Evolutionary conservation across 176 grass and related monocot genomes (phyloP).

Genomic region (Poa annua): DNA sequence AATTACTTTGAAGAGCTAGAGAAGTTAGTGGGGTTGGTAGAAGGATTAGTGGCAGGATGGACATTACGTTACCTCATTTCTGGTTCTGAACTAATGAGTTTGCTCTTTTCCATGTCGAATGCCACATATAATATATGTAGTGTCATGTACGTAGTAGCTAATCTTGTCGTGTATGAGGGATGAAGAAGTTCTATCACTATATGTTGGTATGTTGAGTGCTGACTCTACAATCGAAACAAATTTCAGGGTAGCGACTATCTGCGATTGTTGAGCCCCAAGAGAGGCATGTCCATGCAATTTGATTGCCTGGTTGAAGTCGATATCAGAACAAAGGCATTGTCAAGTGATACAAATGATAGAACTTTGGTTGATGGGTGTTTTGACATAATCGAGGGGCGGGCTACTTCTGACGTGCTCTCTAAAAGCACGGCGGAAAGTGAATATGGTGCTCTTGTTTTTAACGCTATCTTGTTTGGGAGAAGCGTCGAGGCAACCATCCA

Average conservation of each 20-base stretch:
- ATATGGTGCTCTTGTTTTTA: slow-evolving; percentile 6
- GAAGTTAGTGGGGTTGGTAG: neutral
- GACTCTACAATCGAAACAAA: neutral
- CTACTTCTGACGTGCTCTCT: neutral
- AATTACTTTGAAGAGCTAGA: neutral
- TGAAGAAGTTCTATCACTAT: neutral
- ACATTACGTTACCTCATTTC: neutral
- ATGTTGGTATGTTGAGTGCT: neutral
- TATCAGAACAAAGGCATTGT: neutral
- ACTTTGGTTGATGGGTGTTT: slow-evolving; percentile 26
- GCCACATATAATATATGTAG: neutral
- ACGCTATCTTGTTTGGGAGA: neutral
- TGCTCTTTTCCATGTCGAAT: neutral
- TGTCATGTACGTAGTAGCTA: neutral
- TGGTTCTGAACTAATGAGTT: neutral
- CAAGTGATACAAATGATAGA: neutral
- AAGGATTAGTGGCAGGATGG: neutral
- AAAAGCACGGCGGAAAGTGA: neutral
- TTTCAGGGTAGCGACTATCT: slow-evolving; percentile 7
- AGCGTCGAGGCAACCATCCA: slow-evolving; percentile 17
- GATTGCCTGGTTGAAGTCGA: slow-evolving; percentile 34
- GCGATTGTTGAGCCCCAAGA: slow-evolving; percentile 21
- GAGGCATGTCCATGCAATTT: slow-evolving; percentile 30
- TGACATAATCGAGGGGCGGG: neutral
- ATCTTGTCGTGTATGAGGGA: neutral